These are phyloP conservation scores for Calendula officinalis DNA, from an alignment of 129 eudicot genomes.

Conservation along the genomic window DNA sequence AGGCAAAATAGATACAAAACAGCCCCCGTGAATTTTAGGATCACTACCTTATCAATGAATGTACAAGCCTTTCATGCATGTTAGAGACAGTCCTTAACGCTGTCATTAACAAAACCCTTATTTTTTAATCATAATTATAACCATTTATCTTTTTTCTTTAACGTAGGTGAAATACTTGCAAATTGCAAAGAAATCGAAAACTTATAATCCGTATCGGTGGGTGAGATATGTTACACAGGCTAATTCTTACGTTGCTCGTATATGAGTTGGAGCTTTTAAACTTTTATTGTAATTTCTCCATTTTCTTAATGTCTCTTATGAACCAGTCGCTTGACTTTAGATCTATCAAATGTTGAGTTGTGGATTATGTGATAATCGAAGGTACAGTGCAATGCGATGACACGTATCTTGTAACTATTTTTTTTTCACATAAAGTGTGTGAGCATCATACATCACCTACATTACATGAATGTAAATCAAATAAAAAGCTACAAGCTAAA, in stretches of 20 bases:
- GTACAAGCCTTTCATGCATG: too few species aligned
- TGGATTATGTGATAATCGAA: constrained; percentile 17
- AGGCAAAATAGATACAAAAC: too few species aligned
- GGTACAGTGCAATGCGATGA: too few species aligned
- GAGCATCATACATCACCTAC: too few species aligned
- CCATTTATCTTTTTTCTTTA: not conserved
- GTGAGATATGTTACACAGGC: constrained; percentile 94
- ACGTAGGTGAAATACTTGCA: constrained; percentile 87
- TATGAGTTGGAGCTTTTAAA: constrained; percentile 34
- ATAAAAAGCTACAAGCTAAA: too few species aligned
- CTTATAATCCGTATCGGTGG: constrained; percentile 89
- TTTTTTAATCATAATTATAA: not conserved
- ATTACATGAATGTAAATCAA: too few species aligned
- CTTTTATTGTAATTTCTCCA: not conserved
- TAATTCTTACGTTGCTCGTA: constrained; percentile 92
- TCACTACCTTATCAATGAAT: too few species aligned
- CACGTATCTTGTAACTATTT: too few species aligned
- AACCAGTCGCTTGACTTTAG: not conserved
- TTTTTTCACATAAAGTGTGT: too few species aligned
- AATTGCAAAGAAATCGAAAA: constrained; percentile 77
- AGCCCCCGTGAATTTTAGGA: too few species aligned
- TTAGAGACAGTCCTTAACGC: too few species aligned
- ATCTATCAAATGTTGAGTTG: not conserved
- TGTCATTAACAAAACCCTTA: too few species aligned
- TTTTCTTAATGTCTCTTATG: not conserved